A percentile compares a stretch with the other conserved stretches of the same genome.
Conservation (phyloP, 2,329 filamentous ascomycete species). For the Colletotrichum ledebouriae region DNA sequence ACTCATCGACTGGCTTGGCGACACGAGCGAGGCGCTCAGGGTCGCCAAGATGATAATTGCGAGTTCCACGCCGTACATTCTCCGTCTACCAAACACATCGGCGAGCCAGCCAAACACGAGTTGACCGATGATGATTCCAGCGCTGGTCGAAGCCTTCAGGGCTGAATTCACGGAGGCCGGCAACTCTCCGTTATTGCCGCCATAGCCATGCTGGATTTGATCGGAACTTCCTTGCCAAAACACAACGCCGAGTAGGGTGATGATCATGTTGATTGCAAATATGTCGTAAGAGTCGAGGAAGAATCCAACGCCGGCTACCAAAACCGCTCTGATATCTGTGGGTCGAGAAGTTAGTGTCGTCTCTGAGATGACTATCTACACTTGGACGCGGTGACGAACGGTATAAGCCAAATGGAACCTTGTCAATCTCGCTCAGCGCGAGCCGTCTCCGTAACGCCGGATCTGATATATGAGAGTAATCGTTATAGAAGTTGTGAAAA, state of each 20-base stretch:
- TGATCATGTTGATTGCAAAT: conserved; percentile 83
- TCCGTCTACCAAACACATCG: conserved; percentile 80
- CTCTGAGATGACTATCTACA: conserved; percentile 30
- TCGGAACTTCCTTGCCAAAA: conserved; percentile 71
- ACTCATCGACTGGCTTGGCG: conserved; percentile 71
- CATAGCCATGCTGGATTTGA: conserved; percentile 59
- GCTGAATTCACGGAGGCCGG: conserved; percentile 77
- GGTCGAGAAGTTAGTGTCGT: background rate
- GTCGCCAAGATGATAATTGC: conserved; percentile 80
- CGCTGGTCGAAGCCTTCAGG: conserved; percentile 85
- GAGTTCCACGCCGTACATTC: conserved; percentile 86
- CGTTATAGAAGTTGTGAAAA: conserved; percentile 82
- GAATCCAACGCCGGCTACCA: conserved; percentile 86
- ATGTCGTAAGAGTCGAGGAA: conserved; percentile 87
- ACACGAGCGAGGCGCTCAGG: conserved; percentile 74
- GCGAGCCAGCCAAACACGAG: conserved; percentile 82
- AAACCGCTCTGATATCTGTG: conserved; percentile 75
- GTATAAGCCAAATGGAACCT: conserved; percentile 81
- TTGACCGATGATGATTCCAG: conserved; percentile 84
- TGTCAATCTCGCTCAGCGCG: conserved; percentile 84
- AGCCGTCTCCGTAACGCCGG: conserved; percentile 82
- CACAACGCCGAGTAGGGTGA: conserved; percentile 79
- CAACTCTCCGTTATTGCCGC: conserved; percentile 66
- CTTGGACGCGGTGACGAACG: conserved; percentile 55
- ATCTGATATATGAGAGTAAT: conserved; percentile 75